Evolutionary conservation across 306 rosid species (phyloP), one percentile per base, ranked within the genome.

Genomic region (Citrullus colocynthis): DNA sequence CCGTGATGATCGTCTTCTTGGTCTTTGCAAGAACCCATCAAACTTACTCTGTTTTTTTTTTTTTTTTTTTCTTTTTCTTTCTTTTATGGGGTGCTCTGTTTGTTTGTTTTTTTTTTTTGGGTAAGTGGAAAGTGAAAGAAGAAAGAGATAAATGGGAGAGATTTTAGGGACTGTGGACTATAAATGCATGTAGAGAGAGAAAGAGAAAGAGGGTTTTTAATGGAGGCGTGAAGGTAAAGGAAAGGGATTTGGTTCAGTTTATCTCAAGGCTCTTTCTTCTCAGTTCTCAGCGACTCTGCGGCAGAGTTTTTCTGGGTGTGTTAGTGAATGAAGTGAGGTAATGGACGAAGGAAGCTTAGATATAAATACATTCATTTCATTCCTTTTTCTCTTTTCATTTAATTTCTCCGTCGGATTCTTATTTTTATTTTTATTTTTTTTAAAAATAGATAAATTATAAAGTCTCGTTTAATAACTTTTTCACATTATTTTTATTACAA

Each of bases 181-280:
- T 82, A 70, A 84, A 85, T 75, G 83, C 81, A 62, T 32, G 58
- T 24, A 78, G 55, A 74, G 62, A 48, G 66, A 56, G 80, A 12
- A 3, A 61, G 78, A 70, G 58, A 59, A 59, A 28, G 32, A 80
- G 78, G 75, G 16, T 74, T 8, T 69, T 72, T 81, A 86, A 83
- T 83, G 83, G 90, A 87, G 89, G 93, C 95, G 96, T 94, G 89
- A 90, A 84, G 82, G 84, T 79, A 71, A 89, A 86, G 96, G 79
- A 84, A 93, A 72, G 87, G 81, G 91, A 89, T 89, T 86, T 87
- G 86, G 85, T 88, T 85, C 79, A 81, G 51, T 79, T 78, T 74
- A 78, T 80, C 85, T 93, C 96, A 78, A 90, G 92, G 97, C 79
- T 45, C 52, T 86, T 84, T 85, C 84, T 86, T 82, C 82, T 62